Percentiles rank a stretch among this genome's conserved stretches.
phyloP scores from a whole-genome alignment of 139 green algal species.

The Micractinium sp. region DNA sequence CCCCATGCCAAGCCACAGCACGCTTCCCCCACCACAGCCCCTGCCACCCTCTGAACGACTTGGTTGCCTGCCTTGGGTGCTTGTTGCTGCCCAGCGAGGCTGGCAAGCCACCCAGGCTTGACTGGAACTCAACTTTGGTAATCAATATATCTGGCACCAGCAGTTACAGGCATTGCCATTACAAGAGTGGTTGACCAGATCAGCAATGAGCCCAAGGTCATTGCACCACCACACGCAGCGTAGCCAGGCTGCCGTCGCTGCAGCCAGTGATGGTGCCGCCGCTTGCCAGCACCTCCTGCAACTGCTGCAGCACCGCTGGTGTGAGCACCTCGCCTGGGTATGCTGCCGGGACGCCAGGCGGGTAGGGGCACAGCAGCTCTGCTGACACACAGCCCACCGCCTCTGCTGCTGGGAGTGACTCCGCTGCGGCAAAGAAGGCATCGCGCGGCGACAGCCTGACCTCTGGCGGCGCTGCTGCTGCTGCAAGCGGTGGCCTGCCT shows the following conservation, averaged over 20 bases:
- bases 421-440: constrained; percentile 57
- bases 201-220: not conserved
- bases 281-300: constrained; percentile 46
- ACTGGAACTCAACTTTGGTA: no score
- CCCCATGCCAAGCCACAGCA: no score
- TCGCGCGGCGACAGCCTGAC: constrained; percentile 55
- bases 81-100: no score
- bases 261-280: constrained; percentile 69
- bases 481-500: not conserved
- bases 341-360: constrained; percentile 83
- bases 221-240: constrained; percentile 45
- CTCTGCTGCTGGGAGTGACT: constrained; percentile 33
- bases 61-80: no score
- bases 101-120: no score
- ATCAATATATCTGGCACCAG: no score
- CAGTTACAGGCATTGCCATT: no score
- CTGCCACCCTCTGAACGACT: no score
- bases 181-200: no score
- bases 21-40: no score
- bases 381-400: constrained; percentile 61
- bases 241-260: constrained; percentile 52
- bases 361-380: constrained; percentile 91
- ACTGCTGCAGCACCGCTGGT: constrained; percentile 23
- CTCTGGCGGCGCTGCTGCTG: not conserved
- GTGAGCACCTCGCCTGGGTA: constrained; percentile 82